Percentiles rank a stretch among this genome's conserved stretches.
phyloP scores from a whole-genome alignment of 371 early-diverging fungal species.

The Gilbertella persicaria region DNA sequence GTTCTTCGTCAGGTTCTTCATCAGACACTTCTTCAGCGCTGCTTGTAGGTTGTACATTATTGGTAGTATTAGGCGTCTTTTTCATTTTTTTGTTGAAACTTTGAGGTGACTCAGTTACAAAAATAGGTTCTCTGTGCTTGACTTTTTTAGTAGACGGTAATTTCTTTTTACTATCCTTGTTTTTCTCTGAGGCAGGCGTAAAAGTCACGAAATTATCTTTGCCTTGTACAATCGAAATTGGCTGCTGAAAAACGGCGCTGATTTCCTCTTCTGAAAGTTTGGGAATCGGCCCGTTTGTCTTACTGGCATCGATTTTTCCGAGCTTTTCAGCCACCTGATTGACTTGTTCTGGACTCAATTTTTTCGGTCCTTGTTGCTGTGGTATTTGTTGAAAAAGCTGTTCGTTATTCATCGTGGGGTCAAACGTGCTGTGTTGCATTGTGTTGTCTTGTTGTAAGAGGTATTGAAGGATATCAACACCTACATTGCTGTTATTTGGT shows the following conservation, averaged over 20 bases:
- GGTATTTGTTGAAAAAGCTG: neutral
- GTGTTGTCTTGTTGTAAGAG: constrained; percentile 1
- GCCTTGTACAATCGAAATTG: constrained; percentile 4
- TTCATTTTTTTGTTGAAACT: constrained; percentile 18
- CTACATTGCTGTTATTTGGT: neutral
- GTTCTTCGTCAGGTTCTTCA: constrained; percentile 8
- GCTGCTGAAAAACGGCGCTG: neutral
- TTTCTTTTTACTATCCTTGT: neutral
- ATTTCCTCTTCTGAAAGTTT: neutral
- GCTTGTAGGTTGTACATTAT: neutral
- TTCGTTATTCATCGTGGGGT: neutral
- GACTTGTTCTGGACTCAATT: neutral
- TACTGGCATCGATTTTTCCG: no score
- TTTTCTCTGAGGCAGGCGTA: neutral
- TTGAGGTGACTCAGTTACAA: constrained; percentile 25
- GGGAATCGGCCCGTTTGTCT: neutral
- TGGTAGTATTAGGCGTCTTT: constrained; percentile 1
- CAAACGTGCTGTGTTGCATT: neutral
- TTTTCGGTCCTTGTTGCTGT: neutral
- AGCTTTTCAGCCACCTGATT: neutral
- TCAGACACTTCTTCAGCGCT: constrained; percentile 20
- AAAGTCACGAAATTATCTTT: constrained; percentile 20
- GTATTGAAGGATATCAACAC: constrained; percentile 8
- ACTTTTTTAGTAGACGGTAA: constrained; percentile 6
- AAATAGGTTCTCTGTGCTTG: constrained; percentile 23